Conservation (phyloP, 176 grass and related monocot species). For the Coix lacrymajobi region DNA sequence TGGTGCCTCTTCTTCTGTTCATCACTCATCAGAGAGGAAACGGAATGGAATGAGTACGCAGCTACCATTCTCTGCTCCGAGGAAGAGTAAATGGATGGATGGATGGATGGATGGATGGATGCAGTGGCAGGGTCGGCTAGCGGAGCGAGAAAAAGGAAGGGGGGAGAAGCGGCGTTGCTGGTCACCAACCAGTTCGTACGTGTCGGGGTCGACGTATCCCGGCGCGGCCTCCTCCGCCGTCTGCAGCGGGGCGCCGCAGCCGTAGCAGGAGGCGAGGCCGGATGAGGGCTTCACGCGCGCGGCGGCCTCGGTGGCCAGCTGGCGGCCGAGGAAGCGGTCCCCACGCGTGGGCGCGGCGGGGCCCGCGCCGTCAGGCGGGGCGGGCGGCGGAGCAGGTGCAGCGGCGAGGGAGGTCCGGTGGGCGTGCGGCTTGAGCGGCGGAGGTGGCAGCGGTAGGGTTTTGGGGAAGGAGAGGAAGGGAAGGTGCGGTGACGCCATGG, state of each 20-base stretch:
- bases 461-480: slow-evolving; percentile 41
- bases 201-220: slow-evolving; percentile 58
- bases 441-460: neutral
- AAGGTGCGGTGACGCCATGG: slow-evolving; percentile 37
- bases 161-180: neutral
- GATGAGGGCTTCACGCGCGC: slow-evolving; percentile 28
- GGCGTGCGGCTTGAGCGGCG: neutral
- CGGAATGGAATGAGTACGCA: too few relatives aligned
- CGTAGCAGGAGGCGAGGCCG: slow-evolving; percentile 71
- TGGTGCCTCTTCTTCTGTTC: slow-evolving; percentile 83
- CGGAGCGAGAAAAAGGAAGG: neutral
- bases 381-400: neutral
- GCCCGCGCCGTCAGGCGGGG: slow-evolving; percentile 29
- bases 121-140: neutral
- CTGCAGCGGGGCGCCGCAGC: slow-evolving; percentile 87
- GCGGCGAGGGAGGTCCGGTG: neutral
- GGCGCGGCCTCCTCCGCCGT: slow-evolving; percentile 62
- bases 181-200: slow-evolving; percentile 86
- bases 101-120: neutral
- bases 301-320: slow-evolving; percentile 41
- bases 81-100: neutral
- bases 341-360: slow-evolving; percentile 57
- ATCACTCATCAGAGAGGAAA: neutral
- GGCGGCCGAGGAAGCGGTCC: slow-evolving; percentile 57
- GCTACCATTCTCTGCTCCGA: neutral